Percentiles rank a stretch among this genome's conserved stretches.
Evolutionary conservation across 345 rosid species (phyloP).

Genomic region (Stellera chamaejasme): DNA sequence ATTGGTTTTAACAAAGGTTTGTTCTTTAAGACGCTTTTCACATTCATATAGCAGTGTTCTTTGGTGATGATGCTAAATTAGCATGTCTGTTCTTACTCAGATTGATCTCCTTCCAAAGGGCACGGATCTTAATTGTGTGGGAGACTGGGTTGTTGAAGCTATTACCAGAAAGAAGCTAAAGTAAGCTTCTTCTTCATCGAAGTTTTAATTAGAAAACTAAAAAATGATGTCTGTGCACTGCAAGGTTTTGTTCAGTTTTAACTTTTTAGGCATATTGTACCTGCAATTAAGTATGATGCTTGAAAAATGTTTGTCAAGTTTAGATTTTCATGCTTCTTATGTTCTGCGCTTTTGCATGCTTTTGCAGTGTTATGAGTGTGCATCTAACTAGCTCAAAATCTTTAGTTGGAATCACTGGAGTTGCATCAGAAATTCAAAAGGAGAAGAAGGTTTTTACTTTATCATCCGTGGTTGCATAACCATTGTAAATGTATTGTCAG

Average conservation of each 20-base stretch:
- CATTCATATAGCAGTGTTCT: constrained; percentile 1
- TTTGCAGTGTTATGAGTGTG: constrained; percentile 71
- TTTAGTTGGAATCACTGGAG: constrained; percentile 68
- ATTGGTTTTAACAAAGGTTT: constrained; percentile 83
- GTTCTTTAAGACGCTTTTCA: neutral
- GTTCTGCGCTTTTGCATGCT: neutral
- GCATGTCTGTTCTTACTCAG: constrained; percentile 21
- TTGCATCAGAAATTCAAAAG: constrained; percentile 83
- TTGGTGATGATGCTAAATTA: constrained; percentile 3
- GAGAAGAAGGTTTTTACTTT: constrained; percentile 68
- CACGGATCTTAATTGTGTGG: constrained; percentile 84
- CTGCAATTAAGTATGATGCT: neutral
- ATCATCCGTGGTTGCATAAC: neutral
- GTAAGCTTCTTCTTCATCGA: constrained; percentile 31
- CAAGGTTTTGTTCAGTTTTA: neutral
- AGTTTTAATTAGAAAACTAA: neutral
- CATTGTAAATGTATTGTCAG: neutral
- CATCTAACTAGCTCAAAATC: constrained; percentile 96
- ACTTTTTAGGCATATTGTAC: neutral
- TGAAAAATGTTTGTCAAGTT: constrained; percentile 2
- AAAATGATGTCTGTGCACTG: neutral
- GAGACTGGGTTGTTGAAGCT: constrained; percentile 96
- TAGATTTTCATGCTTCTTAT: constrained; percentile 10
- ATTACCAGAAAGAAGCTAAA: constrained; percentile 76
- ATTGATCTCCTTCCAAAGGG: constrained; percentile 93